Evolutionary conservation across 2,329 filamentous ascomycete genomes (phyloP).

Genomic region (Intubia oerlemansii): DNA sequence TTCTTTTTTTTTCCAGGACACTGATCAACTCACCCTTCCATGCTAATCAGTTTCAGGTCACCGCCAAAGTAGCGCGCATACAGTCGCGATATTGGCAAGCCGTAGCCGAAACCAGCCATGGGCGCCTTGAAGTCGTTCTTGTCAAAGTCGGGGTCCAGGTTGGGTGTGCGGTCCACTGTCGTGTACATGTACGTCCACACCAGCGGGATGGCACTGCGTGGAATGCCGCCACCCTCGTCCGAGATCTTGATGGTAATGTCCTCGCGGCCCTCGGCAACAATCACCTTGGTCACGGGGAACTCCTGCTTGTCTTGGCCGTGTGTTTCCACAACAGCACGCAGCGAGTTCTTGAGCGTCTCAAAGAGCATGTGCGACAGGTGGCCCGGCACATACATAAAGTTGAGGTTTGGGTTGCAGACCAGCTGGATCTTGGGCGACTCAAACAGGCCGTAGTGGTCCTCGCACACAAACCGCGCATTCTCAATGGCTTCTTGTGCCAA

Average conservation of each 20-base stretch:
- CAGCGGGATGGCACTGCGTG: slow-evolving; percentile 75
- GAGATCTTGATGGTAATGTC: slow-evolving; percentile 98
- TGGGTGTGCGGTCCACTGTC: slow-evolving; percentile 88
- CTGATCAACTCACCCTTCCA: slow-evolving; percentile 64
- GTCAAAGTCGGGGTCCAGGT: slow-evolving; percentile 89
- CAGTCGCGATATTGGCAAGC: slow-evolving; percentile 76
- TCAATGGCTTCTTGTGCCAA: slow-evolving; percentile 94
- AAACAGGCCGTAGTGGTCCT: slow-evolving; percentile 94
- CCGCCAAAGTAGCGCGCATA: slow-evolving; percentile 97
- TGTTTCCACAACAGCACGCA: slow-evolving; percentile 87
- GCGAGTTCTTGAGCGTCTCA: slow-evolving; percentile 94
- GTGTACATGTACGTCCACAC: slow-evolving; percentile 99
- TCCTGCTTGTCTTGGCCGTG: slow-evolving; percentile 90
- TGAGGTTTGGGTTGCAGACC: slow-evolving; percentile 78
- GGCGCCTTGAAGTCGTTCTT: slow-evolving; percentile 98
- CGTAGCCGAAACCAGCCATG: slow-evolving; percentile 98
- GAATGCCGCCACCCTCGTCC: slow-evolving; percentile 91
- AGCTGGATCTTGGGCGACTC: slow-evolving; percentile 93
- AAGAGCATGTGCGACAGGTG: slow-evolving; percentile 99
- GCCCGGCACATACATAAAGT: slow-evolving; percentile 99
- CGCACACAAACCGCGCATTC: slow-evolving; percentile 96
- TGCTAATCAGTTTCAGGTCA: slow-evolving; percentile 91
- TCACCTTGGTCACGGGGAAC: slow-evolving; percentile 91
- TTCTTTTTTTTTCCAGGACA: background rate
- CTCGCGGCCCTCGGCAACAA: slow-evolving; percentile 92